These are phyloP conservation scores for Solanum gandarillasii DNA, from an alignment of 257 asterid genomes.

Conservation along the genomic window DNA sequence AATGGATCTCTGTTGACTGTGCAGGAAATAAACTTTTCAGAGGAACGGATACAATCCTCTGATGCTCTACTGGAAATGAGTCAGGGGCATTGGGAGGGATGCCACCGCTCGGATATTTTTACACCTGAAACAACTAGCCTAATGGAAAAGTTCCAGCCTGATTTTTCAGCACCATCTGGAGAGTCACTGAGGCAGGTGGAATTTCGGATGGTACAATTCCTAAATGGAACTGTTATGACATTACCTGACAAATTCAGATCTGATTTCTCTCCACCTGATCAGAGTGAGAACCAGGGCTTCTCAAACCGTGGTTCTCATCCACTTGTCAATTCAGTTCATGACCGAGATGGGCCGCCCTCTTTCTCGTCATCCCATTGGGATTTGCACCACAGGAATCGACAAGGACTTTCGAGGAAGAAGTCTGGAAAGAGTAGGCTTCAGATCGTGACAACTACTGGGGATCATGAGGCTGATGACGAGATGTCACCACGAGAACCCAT, in stretches of 20 bases:
- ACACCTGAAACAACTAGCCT: slow-evolving; percentile 55
- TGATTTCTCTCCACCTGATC: slow-evolving; percentile 80
- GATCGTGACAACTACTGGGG: slow-evolving; percentile 71
- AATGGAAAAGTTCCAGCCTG: slow-evolving; percentile 83
- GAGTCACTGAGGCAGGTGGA: slow-evolving; percentile 96
- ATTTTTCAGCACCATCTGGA: slow-evolving; percentile 82
- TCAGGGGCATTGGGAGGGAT: slow-evolving; percentile 97
- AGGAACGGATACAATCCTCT: slow-evolving; percentile 69
- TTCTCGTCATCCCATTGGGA: slow-evolving; percentile 47
- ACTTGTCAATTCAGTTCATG: slow-evolving; percentile 25
- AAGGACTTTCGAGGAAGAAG: slow-evolving; percentile 54
- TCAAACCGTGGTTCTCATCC: slow-evolving; percentile 22
- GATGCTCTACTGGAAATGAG: slow-evolving; percentile 84
- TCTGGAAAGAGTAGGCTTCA: slow-evolving; percentile 97
- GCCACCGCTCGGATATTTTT: slow-evolving; percentile 68
- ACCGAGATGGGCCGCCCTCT: slow-evolving; percentile 43
- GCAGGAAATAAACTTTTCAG: slow-evolving; percentile 77
- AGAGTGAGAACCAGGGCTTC: slow-evolving; percentile 27
- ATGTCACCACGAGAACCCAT: slow-evolving; percentile 80
- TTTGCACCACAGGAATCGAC: slow-evolving; percentile 46
- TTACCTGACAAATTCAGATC: slow-evolving; percentile 66
- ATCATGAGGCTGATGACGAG: slow-evolving; percentile 91
- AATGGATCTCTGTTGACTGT: slow-evolving; percentile 2
- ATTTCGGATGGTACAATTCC: slow-evolving; percentile 91
- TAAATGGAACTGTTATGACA: slow-evolving; percentile 46